Conservation (phyloP, 2,329 filamentous ascomycete species). For the Phyllosticta citriasiana region DNA sequence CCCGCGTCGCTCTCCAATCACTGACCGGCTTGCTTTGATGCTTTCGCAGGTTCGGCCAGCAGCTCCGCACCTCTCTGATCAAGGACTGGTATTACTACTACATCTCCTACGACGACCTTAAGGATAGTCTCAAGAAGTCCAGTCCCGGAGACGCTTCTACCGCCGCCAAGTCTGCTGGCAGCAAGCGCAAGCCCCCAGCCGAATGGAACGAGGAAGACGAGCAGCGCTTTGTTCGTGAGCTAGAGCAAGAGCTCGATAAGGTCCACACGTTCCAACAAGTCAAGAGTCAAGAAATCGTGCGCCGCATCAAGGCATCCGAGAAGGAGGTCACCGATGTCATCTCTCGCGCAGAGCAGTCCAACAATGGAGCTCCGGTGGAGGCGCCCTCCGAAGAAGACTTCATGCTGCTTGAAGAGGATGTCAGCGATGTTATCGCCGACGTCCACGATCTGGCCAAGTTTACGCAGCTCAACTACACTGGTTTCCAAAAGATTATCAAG, state of each 20-base stretch:
- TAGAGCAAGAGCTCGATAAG: conserved; percentile 91
- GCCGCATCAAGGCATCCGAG: conserved; percentile 79
- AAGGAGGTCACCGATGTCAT: conserved; percentile 85
- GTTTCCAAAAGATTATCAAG: conserved; percentile 99
- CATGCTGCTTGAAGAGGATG: conserved; percentile 80
- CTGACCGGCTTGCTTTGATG: not conserved
- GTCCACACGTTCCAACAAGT: conserved; percentile 96
- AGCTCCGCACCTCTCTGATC: conserved; percentile 90
- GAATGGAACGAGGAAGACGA: conserved; percentile 91
- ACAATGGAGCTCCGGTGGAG: conserved; percentile 22
- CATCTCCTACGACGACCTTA: conserved; percentile 93
- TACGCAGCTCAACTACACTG: conserved; percentile 95
- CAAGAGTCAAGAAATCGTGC: conserved; percentile 91
- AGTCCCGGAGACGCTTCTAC: conserved; percentile 39
- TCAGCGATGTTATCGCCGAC: conserved; percentile 97
- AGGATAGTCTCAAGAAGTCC: conserved; percentile 70
- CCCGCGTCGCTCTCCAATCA: not conserved
- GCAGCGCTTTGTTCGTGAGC: conserved; percentile 71
- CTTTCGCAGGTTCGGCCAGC: conserved; percentile 72
- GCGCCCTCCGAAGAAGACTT: conserved; percentile 81
- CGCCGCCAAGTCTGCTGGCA: conserved; percentile 4
- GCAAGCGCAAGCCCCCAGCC: conserved; percentile 32
- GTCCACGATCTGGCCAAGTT: conserved; percentile 98
- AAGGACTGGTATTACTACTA: conserved; percentile 98
- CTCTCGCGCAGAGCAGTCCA: conserved; percentile 45